phyloP scores from a whole-genome alignment of 1,284 basidiomycete genomes.

The Cronartium quercuum region DNA sequence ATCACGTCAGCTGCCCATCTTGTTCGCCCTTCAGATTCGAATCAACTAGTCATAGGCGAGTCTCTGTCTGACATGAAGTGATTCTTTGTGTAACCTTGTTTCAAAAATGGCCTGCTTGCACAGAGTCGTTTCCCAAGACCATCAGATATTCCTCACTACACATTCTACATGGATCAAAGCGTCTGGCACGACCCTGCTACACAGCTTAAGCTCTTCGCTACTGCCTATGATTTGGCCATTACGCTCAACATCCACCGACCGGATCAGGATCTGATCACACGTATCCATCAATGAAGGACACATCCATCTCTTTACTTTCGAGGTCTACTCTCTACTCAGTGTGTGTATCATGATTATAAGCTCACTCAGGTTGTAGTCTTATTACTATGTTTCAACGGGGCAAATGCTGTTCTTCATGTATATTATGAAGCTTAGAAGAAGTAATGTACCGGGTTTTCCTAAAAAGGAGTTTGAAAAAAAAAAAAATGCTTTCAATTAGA shows the following conservation, averaged over 20 bases:
- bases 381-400: no score
- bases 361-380: no score
- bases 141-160: not conserved
- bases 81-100: not conserved
- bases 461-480: no score
- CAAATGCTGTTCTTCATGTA: no score
- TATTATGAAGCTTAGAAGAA: no score
- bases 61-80: not conserved
- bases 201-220: not conserved
- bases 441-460: no score
- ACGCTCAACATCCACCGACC: not conserved
- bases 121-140: not conserved
- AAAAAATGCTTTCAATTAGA: no score
- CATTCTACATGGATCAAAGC: not conserved
- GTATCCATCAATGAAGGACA: not conserved
- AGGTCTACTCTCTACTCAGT: no score
- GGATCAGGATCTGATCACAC: not conserved
- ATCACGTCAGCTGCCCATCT: not conserved
- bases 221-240: not conserved
- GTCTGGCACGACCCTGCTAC: not conserved
- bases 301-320: no score
- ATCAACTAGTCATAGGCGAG: not conserved
- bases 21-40: not conserved
- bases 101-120: not conserved
- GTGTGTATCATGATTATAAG: no score